Evolutionary conservation across 768 basidiomycete species (phyloP).

Genomic region (Chalciporus sphaerocephalus): DNA sequence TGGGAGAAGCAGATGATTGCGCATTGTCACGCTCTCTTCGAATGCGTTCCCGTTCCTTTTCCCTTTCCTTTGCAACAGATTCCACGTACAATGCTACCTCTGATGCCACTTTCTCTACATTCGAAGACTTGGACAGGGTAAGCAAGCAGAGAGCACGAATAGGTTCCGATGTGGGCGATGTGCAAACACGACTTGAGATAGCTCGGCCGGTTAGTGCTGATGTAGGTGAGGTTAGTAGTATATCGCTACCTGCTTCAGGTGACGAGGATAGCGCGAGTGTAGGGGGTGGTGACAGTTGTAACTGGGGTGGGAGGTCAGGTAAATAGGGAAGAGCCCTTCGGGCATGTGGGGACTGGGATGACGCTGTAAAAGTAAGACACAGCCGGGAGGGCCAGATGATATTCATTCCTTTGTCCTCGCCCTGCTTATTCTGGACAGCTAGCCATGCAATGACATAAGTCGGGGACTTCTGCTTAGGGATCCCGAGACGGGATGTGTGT

Average conservation of each 20-base stretch:
- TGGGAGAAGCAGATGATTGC: constrained; percentile 28
- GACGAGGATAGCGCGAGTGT: constrained; percentile 27
- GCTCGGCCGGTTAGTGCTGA: constrained; percentile 20
- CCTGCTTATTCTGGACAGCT: constrained; percentile 70
- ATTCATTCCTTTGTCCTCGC: constrained; percentile 75
- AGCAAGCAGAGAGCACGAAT: constrained; percentile 46
- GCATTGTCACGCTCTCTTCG: constrained; percentile 59
- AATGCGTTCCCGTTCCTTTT: constrained; percentile 70
- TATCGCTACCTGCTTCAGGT: constrained; percentile 11
- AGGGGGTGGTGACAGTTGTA: constrained; percentile 49
- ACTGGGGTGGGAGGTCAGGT: constrained; percentile 60
- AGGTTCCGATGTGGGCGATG: constrained; percentile 37
- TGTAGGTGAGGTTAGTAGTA: neutral
- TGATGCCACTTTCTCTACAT: constrained; percentile 49
- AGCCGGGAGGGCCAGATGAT: constrained; percentile 68
- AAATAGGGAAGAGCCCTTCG: constrained; percentile 48
- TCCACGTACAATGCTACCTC: constrained; percentile 74
- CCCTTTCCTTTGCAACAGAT: constrained; percentile 68
- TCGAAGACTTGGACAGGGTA: constrained; percentile 47
- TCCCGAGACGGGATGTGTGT: constrained; percentile 17
- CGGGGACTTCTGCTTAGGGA: constrained; percentile 16
- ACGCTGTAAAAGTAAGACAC: constrained; percentile 44
- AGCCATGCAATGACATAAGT: constrained; percentile 69
- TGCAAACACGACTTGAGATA: constrained; percentile 32
- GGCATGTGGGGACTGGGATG: constrained; percentile 34